Evolutionary conservation across 2,329 filamentous ascomycete genomes (phyloP), one percentile per base, ranked within the genome.

Genomic region (Venturia nashicola): DNA sequence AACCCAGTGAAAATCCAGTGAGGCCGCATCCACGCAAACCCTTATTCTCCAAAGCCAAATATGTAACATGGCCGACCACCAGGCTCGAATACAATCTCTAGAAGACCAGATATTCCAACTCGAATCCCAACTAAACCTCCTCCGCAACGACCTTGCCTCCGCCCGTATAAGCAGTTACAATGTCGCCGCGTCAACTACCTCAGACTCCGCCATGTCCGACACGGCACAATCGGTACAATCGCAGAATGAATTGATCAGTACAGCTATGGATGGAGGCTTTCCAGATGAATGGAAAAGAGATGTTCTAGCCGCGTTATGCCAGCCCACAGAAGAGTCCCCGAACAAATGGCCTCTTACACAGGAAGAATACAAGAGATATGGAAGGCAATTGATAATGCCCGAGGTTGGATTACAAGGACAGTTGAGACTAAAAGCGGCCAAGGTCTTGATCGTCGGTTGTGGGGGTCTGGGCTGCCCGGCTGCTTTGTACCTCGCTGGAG

Each of bases 401-500:
- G 84, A 88, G 65, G 80, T 97, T 66, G 91, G 92, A 0, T 78
- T 96, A 0, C 44, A 43, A 91, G 91, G 90, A 0, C 93, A 97
- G 75, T 78, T 93, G 7, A 81, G 83, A 40, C 78, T 97, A 18
- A 88, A 85, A 70, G 78, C 80, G 0, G 80, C 90, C 0, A 84
- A 80, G 23, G 86, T 97, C 5, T 81, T 97, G 8, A 80, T 99
- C 59, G 83, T 99, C 32, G 94, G 94, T 12, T 87, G 90, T 1
- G 94, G 94, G 6, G 94, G 94, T 0, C 78, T 99, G 14, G 94
- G 94, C 12, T 97, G 91, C 72, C 94, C 94, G 12, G 91, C 94
- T 14, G 90, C 92, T 0, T 83, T 89, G n/a, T 99, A 99, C 72
- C 83, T 99, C 1, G 90, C 91, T 11, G 93, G 91, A 27, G 89